phyloP scores from a whole-genome alignment of 768 basidiomycete species.

The Hysterangium stoloniferum region DNA sequence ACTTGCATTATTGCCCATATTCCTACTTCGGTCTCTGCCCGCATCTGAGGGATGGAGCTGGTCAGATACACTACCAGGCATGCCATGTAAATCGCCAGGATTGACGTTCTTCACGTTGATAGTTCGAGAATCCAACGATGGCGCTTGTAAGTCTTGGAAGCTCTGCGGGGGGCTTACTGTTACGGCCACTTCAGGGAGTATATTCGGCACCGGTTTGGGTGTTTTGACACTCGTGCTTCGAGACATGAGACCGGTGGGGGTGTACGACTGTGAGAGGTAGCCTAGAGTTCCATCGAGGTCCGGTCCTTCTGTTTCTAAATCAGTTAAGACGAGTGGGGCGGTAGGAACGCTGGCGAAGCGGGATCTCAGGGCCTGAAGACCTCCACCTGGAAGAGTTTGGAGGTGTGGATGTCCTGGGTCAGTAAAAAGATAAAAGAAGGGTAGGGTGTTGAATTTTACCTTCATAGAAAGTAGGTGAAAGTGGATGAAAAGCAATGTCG shows the following conservation, averaged over 20 bases:
- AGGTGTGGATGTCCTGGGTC: background rate
- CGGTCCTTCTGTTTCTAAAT: constrained; percentile 5
- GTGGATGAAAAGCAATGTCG: constrained; percentile 90
- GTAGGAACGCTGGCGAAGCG: constrained; percentile 63
- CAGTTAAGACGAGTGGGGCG: constrained; percentile 15
- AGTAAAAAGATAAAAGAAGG: background rate
- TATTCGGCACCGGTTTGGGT: background rate
- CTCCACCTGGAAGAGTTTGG: constrained; percentile 39
- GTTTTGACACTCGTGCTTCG: background rate
- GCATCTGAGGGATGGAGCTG: background rate
- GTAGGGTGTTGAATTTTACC: too few relatives aligned
- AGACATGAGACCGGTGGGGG: background rate
- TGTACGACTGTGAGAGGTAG: constrained; percentile 5
- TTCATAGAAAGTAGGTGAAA: constrained; percentile 87
- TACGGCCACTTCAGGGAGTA: background rate
- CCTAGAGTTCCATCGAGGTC: constrained; percentile 9
- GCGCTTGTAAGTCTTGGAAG: background rate
- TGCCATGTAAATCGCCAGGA: constrained; percentile 3
- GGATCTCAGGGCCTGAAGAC: constrained; percentile 81
- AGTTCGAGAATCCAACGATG: background rate
- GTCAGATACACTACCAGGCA: background rate
- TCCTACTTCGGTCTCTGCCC: too few relatives aligned
- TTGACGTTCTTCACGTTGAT: constrained; percentile 1
- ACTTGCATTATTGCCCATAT: too few relatives aligned
- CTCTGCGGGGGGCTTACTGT: background rate